Evolutionary conservation across 148 eudicot species (phyloP).

Genomic region (Pouteria glomerata): DNA sequence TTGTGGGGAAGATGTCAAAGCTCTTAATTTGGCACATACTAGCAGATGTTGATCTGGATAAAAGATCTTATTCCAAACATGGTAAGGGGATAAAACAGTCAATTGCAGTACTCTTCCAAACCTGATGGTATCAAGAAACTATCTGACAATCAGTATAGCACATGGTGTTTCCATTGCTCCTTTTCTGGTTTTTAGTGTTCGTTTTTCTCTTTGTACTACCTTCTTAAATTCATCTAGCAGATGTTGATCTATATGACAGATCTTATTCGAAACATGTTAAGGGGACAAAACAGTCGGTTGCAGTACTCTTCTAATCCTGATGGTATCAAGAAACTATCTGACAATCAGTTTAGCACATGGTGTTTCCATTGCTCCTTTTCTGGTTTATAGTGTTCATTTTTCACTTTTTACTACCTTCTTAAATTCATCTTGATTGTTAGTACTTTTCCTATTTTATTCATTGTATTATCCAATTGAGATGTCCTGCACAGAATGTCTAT

Average conservation of each 20-base stretch:
- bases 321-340: not conserved
- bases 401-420: not conserved
- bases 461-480: conserved; percentile 15
- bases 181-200: not conserved
- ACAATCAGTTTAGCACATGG: not conserved
- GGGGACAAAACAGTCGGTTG: not conserved
- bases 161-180: not conserved
- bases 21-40: not conserved
- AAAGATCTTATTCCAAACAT: not conserved
- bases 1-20: not conserved
- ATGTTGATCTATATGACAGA: not conserved
- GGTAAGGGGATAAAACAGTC: not conserved
- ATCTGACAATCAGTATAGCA: not conserved
- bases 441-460: not conserved
- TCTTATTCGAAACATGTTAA: not conserved
- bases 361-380: not conserved
- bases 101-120: not conserved
- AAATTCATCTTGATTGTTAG: not conserved
- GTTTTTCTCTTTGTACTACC: not conserved
- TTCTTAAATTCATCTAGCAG: not conserved
- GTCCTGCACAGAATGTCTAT: conserved; percentile 64
- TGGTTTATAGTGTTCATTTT: not conserved
- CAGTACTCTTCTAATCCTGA: not conserved
- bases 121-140: not conserved
- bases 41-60: not conserved